These are phyloP conservation scores for Ganoderma lucidum DNA, from an alignment of 1,284 basidiomycete genomes.

Conservation along the genomic window DNA sequence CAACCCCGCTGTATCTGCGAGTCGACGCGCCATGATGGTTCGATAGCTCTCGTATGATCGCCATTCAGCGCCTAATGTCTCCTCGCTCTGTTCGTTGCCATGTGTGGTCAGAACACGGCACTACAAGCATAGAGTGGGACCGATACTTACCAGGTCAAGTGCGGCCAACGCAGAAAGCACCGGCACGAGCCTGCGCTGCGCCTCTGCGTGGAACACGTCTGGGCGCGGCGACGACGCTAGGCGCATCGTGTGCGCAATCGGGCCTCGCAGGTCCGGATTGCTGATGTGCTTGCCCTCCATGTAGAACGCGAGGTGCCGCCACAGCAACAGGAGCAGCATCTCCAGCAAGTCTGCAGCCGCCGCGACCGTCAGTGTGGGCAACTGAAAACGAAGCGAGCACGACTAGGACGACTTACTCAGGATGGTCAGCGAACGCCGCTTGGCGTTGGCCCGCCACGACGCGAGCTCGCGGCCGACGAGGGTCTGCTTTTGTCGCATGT, in stretches of 20 bases:
- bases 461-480: slow-evolving; percentile 69
- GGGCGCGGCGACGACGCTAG: slow-evolving; percentile 62
- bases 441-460: slow-evolving; percentile 52
- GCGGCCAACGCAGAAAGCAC: slow-evolving; percentile 55
- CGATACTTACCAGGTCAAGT: slow-evolving; percentile 57
- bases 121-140: background rate
- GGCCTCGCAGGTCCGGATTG: slow-evolving; percentile 47
- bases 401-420: slow-evolving; percentile 58
- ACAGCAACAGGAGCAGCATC: slow-evolving; percentile 85
- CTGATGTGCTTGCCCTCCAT: slow-evolving; percentile 49
- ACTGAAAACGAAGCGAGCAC: background rate
- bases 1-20: slow-evolving; percentile 67
- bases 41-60: slow-evolving; percentile 69
- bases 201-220: slow-evolving; percentile 61
- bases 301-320: slow-evolving; percentile 84
- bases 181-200: slow-evolving; percentile 58
- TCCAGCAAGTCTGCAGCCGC: slow-evolving; percentile 71
- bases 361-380: slow-evolving; percentile 13
- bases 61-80: slow-evolving; percentile 50
- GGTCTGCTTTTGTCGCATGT: slow-evolving; percentile 70
- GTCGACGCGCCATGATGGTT: slow-evolving; percentile 72
- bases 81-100: slow-evolving; percentile 30
- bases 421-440: slow-evolving; percentile 58
- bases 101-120: background rate
- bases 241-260: slow-evolving; percentile 61